Evolutionary conservation across 768 basidiomycete genomes (phyloP), one percentile per base, ranked within the genome.

Genomic region (Mycena galopus): DNA sequence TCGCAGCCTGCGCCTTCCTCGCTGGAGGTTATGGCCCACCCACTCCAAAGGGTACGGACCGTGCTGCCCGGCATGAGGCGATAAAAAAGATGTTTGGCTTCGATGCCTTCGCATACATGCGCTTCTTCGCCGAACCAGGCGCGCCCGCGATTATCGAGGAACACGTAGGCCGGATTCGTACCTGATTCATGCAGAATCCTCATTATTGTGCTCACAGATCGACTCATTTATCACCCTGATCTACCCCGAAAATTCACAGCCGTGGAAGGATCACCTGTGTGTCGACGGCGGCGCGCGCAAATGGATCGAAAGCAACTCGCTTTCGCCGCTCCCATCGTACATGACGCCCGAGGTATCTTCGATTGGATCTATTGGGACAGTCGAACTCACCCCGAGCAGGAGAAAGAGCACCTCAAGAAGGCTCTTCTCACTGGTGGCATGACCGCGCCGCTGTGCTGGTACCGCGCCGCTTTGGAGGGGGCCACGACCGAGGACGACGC

Each of bases 91-190:
- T n/a, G 4, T 35, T 68, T 29, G 67, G 67, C 7, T 68, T 50
- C 39, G 58, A 68, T 33, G 58, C 29, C 11, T 37, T 37, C 35
- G 35, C 35, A 37, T 37, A 37, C 35, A 37, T 37, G 35, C 35
- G 35, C 35, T 37, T 42, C 30, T 64, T 64, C 39, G 42, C 44
- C 25, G 78, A 79, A 29, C 78, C 83, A 1, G 83, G 78, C 21
- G 82, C 85, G 0, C 75, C 77, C 10, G 67, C 76, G 21, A 50
- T 86, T 0, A 78, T 86, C 39, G 82, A 84, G 65, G 76, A 82
- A 16, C 78, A 86, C 73, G 86, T 87, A 30, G 86, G 83, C 75
- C 82, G 27, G 86, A 87, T 33, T 83, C 82, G 0, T 86, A 84
- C 78, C 80, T 78, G 30, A 80, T 75, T 14, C 50, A n/a, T 82